Base-by-base conservation (phyloP, 208 protist genomes). In the Sergeia podlipaevii region DNA sequence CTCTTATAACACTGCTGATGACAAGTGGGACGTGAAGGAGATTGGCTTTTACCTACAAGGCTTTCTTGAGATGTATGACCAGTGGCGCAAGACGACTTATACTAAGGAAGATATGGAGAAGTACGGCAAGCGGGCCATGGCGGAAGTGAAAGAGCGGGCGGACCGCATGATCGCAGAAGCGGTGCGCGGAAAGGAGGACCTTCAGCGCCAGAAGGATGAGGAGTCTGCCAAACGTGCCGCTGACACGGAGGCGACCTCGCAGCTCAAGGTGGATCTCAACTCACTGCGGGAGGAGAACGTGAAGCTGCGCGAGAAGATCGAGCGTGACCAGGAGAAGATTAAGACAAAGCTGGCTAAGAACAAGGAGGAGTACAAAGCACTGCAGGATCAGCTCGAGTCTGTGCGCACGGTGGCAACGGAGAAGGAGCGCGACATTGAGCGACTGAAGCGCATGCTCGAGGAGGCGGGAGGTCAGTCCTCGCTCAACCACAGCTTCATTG, bases 271-370 rank as follows among this genome's bases (percentile, higher is more conserved):
- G 7, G 83, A 93, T 24, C 64, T 93, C 30, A 77, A 56, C 55
- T 57, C 81, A 26, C 54, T 91, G 39, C 72, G 72, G 18, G 83
- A 96, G 20, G 89, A 96, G 45, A 92, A 93, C 56, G 56, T 59
- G 30, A 92, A 89, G 53, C 70, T 96, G 55, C 80, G 85, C 48
- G 83, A 93, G 61, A 96, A 96, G 77, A 84, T 96, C 55, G 79
- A 91, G 68, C 74, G 81, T 18, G 89, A 96, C 49, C 84, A 93
- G 53, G 89, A 96, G 56, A 90, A 92, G 52, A 93, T 96, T 45
- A 96, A 93, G 65, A 72, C 71, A 8, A 93, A 92, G 67, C 61
- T 96, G 13, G 60, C 63, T 24, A 91, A 93, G 57, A 65, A 36
- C 42, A 89, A 93, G 62, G 84, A 89, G 30, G 83, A 93, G 61